Evolutionary conservation across 2,329 filamentous ascomycete species (phyloP), one percentile per base, ranked within the genome.

Genomic region (Aspergillus sclerotialis): DNA sequence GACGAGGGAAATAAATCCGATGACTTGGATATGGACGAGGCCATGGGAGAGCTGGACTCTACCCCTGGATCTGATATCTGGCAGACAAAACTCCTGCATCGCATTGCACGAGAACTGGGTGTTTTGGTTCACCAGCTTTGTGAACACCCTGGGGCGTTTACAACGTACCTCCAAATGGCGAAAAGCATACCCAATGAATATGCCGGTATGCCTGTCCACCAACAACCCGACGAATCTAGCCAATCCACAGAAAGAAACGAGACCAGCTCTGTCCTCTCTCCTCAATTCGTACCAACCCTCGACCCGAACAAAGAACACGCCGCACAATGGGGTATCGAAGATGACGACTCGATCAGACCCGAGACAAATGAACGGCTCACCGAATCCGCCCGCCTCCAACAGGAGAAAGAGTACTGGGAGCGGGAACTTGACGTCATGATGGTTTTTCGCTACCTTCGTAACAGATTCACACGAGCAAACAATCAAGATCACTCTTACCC

Each of bases 341-440:
- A 82, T 46, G 72, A 76, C 30, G 65, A 71, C 9, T 38, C 48
- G 5, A 36, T 21, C 35, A 37, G 44, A 28, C 29, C 39, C 9
- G 21, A 13, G n/a, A 15, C 7, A 12, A 10, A 10, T 23, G 25
- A 35, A 11, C 29, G 34, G 1, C 28, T 64, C 11, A 57, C 62
- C 7, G 58, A 67, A 32, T 53, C 59, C 5, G 41, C 56, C 14
- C 61, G 61, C 7, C 42, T 69, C 21, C 65, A 85, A 49, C 58
- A 63, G 30, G 75, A 79, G 38, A 68, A 68, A 14, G 84, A 92
- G 23, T 92, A 94, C 54, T 98, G 92, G 92, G 89, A 96, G 62
- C 80, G 82, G 40, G 85, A 94, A 35, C 73, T 96, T 4, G 89
- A 96, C 52, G 77, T 95, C 45, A 84, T 84, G 55, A 83, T 94